phyloP scores from a whole-genome alignment of 169 alveolate genomes.

The Plasmodium berghei region DNA sequence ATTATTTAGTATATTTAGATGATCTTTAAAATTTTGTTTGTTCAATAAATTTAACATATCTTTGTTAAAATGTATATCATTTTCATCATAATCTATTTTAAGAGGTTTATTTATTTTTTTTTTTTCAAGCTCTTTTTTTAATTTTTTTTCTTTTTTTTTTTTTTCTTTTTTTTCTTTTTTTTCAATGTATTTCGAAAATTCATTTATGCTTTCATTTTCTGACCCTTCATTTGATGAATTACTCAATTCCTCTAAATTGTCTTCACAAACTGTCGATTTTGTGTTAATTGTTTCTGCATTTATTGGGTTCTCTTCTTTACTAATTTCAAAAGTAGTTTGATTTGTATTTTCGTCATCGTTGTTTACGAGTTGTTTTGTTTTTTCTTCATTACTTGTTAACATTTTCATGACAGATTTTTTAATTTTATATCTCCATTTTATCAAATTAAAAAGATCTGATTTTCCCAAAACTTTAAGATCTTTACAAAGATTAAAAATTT shows the following conservation, averaged over 20 bases:
- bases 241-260: constrained; percentile 73
- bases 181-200: constrained; percentile 49
- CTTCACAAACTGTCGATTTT: constrained; percentile 77
- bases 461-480: constrained; percentile 91
- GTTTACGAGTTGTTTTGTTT: constrained; percentile 22
- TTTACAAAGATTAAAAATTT: constrained; percentile 83
- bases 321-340: constrained; percentile 79
- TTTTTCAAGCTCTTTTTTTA: constrained; percentile 70
- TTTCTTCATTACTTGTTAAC: constrained; percentile 26
- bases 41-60: constrained; percentile 77
- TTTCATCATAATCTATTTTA: constrained; percentile 70
- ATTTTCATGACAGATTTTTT: constrained; percentile 26
- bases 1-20: constrained; percentile 53
- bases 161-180: constrained; percentile 56
- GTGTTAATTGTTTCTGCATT: constrained; percentile 79
- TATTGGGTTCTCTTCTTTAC: constrained; percentile 79
- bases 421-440: constrained; percentile 91
- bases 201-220: constrained; percentile 51
- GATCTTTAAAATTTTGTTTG: constrained; percentile 62
- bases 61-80: constrained; percentile 84
- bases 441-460: constrained; percentile 86
- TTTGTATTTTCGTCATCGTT: constrained; percentile 80
- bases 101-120: constrained; percentile 16
- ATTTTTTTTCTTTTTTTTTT: constrained; percentile 65
- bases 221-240: constrained; percentile 81